phyloP scores from a whole-genome alignment of 768 basidiomycete genomes.

The Auriscalpium orientale region DNA sequence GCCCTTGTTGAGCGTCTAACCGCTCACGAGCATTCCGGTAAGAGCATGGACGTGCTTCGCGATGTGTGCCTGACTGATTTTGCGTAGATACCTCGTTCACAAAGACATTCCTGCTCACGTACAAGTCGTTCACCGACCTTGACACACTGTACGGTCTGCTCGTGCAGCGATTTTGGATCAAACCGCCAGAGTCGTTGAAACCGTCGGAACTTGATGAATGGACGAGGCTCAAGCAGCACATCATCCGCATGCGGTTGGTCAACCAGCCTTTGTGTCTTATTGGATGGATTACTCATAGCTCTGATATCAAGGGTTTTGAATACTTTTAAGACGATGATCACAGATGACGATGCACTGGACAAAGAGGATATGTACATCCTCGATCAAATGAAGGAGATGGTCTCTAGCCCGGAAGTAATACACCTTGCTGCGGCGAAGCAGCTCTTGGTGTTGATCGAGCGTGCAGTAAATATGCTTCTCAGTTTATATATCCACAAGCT shows the following conservation, averaged over 20 bases:
- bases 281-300: conserved; percentile 1
- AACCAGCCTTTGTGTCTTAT: background rate
- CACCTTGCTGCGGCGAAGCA: conserved; percentile 68
- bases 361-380: conserved; percentile 81
- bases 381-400: conserved; percentile 75
- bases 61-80: background rate
- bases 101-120: conserved; percentile 91
- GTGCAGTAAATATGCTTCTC: conserved; percentile 50
- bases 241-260: conserved; percentile 78
- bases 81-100: conserved; percentile 63
- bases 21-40: conserved; percentile 82
- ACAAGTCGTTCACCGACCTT: conserved; percentile 85
- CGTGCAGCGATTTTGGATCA: conserved; percentile 70
- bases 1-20: conserved; percentile 88
- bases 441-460: conserved; percentile 65
- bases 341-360: conserved; percentile 75
- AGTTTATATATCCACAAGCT: background rate
- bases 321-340: conserved; percentile 83
- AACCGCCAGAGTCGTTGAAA: conserved; percentile 60
- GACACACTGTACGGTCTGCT: conserved; percentile 80
- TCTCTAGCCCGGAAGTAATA: conserved; percentile 55
- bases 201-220: conserved; percentile 65
- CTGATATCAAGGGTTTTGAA: conserved; percentile 65
- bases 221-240: conserved; percentile 77
- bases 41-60: conserved; percentile 17